These are phyloP conservation scores for Collybiopsis confluens DNA, from an alignment of 768 basidiomycete genomes.

Conservation along the genomic window DNA sequence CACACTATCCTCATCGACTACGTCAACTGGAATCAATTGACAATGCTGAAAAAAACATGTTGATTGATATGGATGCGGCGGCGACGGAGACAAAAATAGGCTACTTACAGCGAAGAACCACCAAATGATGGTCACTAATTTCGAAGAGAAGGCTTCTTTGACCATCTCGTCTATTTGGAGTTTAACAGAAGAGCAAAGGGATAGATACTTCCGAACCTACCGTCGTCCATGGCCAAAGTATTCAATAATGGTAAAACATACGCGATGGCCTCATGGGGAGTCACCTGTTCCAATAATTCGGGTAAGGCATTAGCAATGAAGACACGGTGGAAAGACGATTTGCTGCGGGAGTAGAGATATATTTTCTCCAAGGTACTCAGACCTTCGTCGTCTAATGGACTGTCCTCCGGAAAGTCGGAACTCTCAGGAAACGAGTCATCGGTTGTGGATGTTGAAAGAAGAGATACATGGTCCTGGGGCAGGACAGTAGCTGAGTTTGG, in stretches of 20 bases:
- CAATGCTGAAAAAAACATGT: slow-evolving; percentile 46
- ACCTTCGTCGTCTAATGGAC: slow-evolving; percentile 68
- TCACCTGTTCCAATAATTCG: slow-evolving; percentile 69
- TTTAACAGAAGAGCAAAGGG: background rate
- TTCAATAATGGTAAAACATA: slow-evolving; percentile 91
- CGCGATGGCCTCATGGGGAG: slow-evolving; percentile 85
- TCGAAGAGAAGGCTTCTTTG: slow-evolving; percentile 80
- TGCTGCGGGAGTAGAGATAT: slow-evolving; percentile 83
- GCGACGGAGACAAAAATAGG: slow-evolving; percentile 7
- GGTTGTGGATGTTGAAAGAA: slow-evolving; percentile 13
- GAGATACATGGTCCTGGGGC: slow-evolving; percentile 10
- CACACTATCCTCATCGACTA: background rate
- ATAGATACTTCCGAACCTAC: slow-evolving; percentile 39
- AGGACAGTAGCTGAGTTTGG: slow-evolving; percentile 15
- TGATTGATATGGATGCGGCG: slow-evolving; percentile 1
- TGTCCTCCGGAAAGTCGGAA: slow-evolving; percentile 33
- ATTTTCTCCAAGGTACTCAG: slow-evolving; percentile 87
- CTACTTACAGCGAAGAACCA: slow-evolving; percentile 75
- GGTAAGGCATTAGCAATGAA: slow-evolving; percentile 85
- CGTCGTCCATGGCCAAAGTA: slow-evolving; percentile 81
- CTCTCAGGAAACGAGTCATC: slow-evolving; percentile 33
- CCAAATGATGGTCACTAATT: slow-evolving; percentile 82
- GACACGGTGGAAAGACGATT: slow-evolving; percentile 55
- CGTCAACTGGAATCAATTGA: slow-evolving; percentile 53
- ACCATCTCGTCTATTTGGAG: slow-evolving; percentile 72